phyloP scores from a whole-genome alignment of 2,329 filamentous ascomycete species.

The Paramyrothecium sp. region DNA sequence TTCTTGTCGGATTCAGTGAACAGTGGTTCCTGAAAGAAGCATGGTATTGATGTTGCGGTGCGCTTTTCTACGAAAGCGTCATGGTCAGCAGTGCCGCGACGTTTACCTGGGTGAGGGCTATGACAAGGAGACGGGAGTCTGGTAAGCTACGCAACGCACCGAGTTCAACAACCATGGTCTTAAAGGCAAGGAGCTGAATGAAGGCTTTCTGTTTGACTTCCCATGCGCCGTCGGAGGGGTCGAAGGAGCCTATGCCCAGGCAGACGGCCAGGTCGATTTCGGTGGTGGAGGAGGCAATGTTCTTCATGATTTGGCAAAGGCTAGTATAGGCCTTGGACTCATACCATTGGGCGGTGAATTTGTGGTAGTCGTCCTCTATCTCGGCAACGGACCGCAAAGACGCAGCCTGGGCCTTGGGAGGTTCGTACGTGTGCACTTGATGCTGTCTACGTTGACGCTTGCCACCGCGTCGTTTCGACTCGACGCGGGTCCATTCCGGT shows the following conservation, averaged over 20 bases:
- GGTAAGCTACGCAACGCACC: slow-evolving; percentile 24
- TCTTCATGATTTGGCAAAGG: slow-evolving; percentile 32
- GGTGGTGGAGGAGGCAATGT: slow-evolving; percentile 12
- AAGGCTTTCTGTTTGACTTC: slow-evolving; percentile 45
- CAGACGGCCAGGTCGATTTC: slow-evolving; percentile 41
- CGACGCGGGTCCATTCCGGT: not conserved
- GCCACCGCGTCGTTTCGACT: slow-evolving; percentile 1
- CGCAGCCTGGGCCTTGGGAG: slow-evolving; percentile 4
- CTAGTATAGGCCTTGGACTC: slow-evolving; percentile 19
- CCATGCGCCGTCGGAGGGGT: slow-evolving; percentile 45
- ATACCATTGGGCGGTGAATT: slow-evolving; percentile 24
- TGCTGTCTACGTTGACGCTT: not conserved
- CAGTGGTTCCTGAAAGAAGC: slow-evolving; percentile 53
- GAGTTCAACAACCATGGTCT: slow-evolving; percentile 42
- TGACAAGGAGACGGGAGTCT: too few species aligned
- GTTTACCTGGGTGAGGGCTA: too few species aligned
- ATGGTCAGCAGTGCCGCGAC: not conserved
- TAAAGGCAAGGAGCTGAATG: slow-evolving; percentile 53
- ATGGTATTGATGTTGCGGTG: slow-evolving; percentile 30
- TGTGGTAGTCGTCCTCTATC: slow-evolving; percentile 26
- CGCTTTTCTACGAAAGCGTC: slow-evolving; percentile 13
- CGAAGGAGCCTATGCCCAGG: slow-evolving; percentile 54
- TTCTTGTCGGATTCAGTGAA: slow-evolving; percentile 46
- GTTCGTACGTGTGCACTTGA: not conserved
- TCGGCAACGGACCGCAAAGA: slow-evolving; percentile 19